Conservation (phyloP, 1,139 yeast genomes). For the Blastobotrys indianensis region DNA sequence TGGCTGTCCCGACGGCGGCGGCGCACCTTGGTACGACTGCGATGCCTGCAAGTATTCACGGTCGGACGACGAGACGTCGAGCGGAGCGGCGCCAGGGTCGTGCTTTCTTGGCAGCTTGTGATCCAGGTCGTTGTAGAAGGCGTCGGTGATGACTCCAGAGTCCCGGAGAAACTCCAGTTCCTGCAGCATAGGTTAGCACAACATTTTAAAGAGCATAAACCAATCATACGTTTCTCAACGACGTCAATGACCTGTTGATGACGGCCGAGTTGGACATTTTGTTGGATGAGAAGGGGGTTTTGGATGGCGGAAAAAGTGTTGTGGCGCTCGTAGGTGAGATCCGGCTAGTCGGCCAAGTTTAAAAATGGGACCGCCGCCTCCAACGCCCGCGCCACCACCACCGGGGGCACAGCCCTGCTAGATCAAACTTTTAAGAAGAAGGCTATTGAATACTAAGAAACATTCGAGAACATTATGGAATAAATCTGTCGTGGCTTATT, state of each 20-base stretch:
- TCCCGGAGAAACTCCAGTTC: conserved; percentile 77
- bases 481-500: too few species aligned
- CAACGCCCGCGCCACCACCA: too few species aligned
- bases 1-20: conserved; percentile 20
- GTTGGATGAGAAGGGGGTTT: conserved; percentile 25
- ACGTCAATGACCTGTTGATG: conserved; percentile 72
- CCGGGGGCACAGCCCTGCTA: too few species aligned
- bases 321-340: not conserved
- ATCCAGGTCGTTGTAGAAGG: conserved; percentile 48
- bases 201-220: conserved; percentile 1
- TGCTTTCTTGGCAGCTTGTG: conserved; percentile 55
- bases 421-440: too few species aligned
- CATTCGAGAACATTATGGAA: too few species aligned
- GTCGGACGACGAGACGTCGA: conserved; percentile 22
- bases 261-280: conserved; percentile 42
- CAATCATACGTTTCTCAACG: conserved; percentile 53
- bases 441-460: too few species aligned
- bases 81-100: conserved; percentile 49
- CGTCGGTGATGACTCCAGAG: conserved; percentile 64
- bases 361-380: too few species aligned
- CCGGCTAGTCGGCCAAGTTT: not conserved
- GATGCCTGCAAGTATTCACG: conserved; percentile 3
- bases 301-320: not conserved
- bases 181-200: conserved; percentile 22
- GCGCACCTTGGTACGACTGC: conserved; percentile 1